Percentiles rank a stretch among this genome's conserved stretches.
phyloP scores from a whole-genome alignment of 495 filamentous ascomycete species.

The Penicillium dipodomyicola region DNA sequence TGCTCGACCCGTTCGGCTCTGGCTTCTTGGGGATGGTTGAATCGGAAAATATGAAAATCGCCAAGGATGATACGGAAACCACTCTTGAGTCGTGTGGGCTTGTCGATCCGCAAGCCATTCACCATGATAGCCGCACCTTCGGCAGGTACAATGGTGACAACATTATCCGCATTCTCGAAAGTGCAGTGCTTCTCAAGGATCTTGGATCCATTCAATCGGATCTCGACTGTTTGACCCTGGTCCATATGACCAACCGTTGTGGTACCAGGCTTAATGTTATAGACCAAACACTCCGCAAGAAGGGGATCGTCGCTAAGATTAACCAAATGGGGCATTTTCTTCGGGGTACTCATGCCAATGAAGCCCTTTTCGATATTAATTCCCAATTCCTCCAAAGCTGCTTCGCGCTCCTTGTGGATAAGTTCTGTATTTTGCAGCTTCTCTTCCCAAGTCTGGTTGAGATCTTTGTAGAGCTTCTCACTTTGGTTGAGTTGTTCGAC shows the following conservation, averaged over 20 bases:
- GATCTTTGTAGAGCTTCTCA: constrained; percentile 92
- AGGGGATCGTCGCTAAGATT: constrained; percentile 96
- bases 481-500: constrained; percentile 92
- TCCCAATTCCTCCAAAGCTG: constrained; percentile 91
- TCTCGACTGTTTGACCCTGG: constrained; percentile 75
- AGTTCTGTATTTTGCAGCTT: constrained; percentile 91
- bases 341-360: constrained; percentile 90
- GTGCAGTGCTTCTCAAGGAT: constrained; percentile 90
- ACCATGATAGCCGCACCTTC: constrained; percentile 96
- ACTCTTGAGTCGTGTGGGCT: constrained; percentile 79
- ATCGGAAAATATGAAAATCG: constrained; percentile 98
- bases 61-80: constrained; percentile 94
- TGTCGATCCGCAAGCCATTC: constrained; percentile 83
- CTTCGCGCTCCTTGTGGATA: constrained; percentile 96
- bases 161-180: constrained; percentile 88
- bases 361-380: constrained; percentile 99
- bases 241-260: constrained; percentile 92
- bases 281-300: constrained; percentile 93
- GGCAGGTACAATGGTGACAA: constrained; percentile 83
- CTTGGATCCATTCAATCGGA: constrained; percentile 88
- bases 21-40: constrained; percentile 97
- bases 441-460: constrained; percentile 99
- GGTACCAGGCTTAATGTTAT: constrained; percentile 93
- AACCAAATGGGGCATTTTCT: constrained; percentile 98
- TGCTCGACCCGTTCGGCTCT: constrained; percentile 87